Evolutionary conservation across 2,329 filamentous ascomycete species (phyloP), one percentile per base, ranked within the genome.

Genomic region (Colletotrichum sp.): DNA sequence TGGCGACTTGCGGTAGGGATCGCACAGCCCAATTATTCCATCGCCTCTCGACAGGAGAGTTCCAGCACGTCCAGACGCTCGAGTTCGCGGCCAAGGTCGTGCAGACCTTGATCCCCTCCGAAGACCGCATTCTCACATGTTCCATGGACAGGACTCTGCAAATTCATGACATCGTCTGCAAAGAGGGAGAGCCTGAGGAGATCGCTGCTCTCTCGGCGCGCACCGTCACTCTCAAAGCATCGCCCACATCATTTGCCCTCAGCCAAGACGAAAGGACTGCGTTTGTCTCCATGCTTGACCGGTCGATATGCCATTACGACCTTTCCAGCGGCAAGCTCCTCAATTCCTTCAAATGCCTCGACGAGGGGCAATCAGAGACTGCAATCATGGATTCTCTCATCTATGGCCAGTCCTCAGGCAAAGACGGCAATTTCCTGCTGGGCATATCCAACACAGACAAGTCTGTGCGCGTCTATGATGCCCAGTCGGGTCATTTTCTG

Each of bases 391-490:
- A 96, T 78, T 94, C 94, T 1, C 88, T 99, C 34, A 92, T 92
- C 3, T 91, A 93, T 73, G 92, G 82, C 80, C 92, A 82, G 85
- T 92, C 80, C 84, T 89, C 77, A 84, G 90, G 84, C 60, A 88
- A 83, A 82, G 92, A 87, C 55, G 84, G 90, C 5, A 91, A 93
- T 32, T 90, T 98, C 67, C 89, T 99, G 68, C 90, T 97, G 22
- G 96, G 95, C n/a, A 90, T 97, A 13, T 98, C 96, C 11, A 96
- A 96, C 79, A 98, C 95, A 1, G 97, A 99, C 84, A 99, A 98
- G 83, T 98, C 97, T 1, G 93, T 99, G 72, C 90, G 97, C 44
- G 87, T 99, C 19, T 99, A 99, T 80, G 95, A 98, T 79, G 88
- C 92, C 34, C 93, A 94, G 77, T 93, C 91, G 57, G 96, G 96